A percentile compares a stretch with the other conserved stretches of the same genome.
These are phyloP conservation scores for Silene coronaria DNA, from an alignment of 179 eudicot species.

Conservation along the genomic window DNA sequence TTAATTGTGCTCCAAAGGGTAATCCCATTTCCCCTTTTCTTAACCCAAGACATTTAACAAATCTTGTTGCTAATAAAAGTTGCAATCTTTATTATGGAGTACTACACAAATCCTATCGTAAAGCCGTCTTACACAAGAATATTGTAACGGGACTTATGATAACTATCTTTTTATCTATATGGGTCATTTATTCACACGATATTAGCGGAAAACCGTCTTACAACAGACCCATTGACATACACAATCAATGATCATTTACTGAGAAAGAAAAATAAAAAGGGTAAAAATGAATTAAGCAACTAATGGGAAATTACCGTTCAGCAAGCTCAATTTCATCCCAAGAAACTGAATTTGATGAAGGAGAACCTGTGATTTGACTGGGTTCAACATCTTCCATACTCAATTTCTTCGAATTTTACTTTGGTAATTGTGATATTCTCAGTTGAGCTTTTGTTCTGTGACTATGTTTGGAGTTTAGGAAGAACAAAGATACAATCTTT, in stretches of 20 bases:
- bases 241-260: neutral
- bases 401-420: neutral
- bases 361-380: slow-evolving; percentile 22
- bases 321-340: slow-evolving; percentile 41
- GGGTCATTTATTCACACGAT: too few relatives aligned
- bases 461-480: neutral
- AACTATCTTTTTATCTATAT: too few relatives aligned
- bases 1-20: neutral
- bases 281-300: neutral
- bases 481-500: neutral
- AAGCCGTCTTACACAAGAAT: too few relatives aligned
- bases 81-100: slow-evolving; percentile 15
- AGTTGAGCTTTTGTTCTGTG: neutral
- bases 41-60: neutral
- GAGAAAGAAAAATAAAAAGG: neutral
- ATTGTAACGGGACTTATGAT: too few relatives aligned
- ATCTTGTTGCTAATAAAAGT: neutral
- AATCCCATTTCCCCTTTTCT: neutral
- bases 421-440: neutral
- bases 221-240: neutral
- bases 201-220: neutral
- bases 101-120: too few relatives aligned
- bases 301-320: slow-evolving; percentile 29
- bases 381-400: slow-evolving; percentile 17
- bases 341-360: slow-evolving; percentile 12